A percentile compares a stretch with the other conserved stretches of the same genome.
Evolutionary conservation across 2,329 filamentous ascomycete genomes (phyloP).

Genomic region (Ophiocordyceps australis): DNA sequence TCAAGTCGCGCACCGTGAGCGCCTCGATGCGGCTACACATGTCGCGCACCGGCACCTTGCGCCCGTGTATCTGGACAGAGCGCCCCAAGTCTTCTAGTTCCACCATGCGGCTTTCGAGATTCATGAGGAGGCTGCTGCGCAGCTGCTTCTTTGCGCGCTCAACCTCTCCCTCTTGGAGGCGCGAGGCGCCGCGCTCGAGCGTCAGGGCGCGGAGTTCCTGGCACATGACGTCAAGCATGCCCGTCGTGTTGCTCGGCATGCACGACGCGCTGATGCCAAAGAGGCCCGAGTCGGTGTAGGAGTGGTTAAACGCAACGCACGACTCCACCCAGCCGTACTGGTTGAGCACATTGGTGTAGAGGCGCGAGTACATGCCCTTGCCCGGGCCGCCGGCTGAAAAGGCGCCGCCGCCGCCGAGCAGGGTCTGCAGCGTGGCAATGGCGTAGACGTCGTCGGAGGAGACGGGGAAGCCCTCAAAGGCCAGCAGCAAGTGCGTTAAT

Average conservation of each 20-base stretch:
- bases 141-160: constrained; percentile 94
- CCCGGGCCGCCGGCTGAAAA: constrained; percentile 94
- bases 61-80: constrained; percentile 92
- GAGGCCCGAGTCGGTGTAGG: constrained; percentile 86
- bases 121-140: constrained; percentile 81
- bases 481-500: constrained; percentile 85
- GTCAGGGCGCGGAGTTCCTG: constrained; percentile 69
- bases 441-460: constrained; percentile 88
- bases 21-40: constrained; percentile 82
- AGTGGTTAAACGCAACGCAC: constrained; percentile 92
- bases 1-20: constrained; percentile 63
- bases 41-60: constrained; percentile 77
- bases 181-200: constrained; percentile 53
- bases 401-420: constrained; percentile 87
- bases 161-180: constrained; percentile 62
- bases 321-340: constrained; percentile 95
- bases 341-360: constrained; percentile 96
- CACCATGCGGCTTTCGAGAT: constrained; percentile 91
- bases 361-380: constrained; percentile 96
- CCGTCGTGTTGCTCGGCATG: constrained; percentile 54
- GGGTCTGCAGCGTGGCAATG: constrained; percentile 82
- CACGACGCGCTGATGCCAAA: constrained; percentile 89
- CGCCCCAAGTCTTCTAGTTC: constrained; percentile 90
- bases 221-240: constrained; percentile 93
- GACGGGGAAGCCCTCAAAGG: constrained; percentile 88